These are phyloP conservation scores for Colletotrichum orchidophilum DNA, from an alignment of 2,329 filamentous ascomycete species.

Conservation along the genomic window DNA sequence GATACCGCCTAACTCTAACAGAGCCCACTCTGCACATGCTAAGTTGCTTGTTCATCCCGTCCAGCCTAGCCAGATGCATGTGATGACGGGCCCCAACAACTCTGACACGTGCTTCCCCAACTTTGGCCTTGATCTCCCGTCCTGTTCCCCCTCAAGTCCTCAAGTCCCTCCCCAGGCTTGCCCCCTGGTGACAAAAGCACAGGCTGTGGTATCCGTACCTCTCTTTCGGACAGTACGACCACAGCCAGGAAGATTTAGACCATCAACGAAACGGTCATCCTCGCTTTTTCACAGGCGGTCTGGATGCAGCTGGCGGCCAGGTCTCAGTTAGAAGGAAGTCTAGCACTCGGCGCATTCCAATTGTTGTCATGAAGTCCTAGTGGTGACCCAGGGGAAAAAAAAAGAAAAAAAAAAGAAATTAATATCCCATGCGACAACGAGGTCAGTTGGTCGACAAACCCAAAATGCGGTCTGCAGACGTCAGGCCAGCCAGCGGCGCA, in stretches of 20 bases:
- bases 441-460: neutral
- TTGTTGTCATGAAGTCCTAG: neutral
- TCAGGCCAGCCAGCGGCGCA: conserved; percentile 3
- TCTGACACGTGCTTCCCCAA: conserved; percentile 35
- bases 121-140: conserved; percentile 19
- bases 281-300: conserved; percentile 2
- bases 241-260: neutral
- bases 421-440: neutral
- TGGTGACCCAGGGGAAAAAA: neutral
- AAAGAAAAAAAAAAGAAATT: neutral
- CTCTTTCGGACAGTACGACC: neutral
- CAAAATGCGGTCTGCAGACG: conserved; percentile 20
- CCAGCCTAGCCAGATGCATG: conserved; percentile 27
- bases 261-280: neutral
- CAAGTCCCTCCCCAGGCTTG: neutral
- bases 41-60: conserved; percentile 29
- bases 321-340: neutral
- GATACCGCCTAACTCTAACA: neutral
- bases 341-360: neutral
- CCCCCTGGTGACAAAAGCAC: neutral
- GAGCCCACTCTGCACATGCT: conserved; percentile 1
- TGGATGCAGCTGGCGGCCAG: neutral
- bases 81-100: conserved; percentile 27
- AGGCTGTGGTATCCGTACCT: neutral
- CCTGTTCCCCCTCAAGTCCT: conserved; percentile 2